Evolutionary conservation across 805 yeast genomes (phyloP), one percentile per base, ranked within the genome.

Genomic region (Schwanniomyces polymorphus): DNA sequence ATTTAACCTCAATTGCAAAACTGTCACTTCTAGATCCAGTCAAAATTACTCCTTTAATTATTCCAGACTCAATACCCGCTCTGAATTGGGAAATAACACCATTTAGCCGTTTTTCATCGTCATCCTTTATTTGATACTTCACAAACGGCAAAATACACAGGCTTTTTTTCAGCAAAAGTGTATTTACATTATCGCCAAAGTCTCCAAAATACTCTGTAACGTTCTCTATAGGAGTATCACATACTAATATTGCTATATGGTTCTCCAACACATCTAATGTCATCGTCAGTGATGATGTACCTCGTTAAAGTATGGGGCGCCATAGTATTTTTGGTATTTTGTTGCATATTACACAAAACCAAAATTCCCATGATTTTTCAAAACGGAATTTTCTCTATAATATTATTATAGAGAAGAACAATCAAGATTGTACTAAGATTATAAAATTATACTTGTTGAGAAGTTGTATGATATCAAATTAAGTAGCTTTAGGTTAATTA

Each of bases 21-120:
- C 82, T 62, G 54, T 80, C 84, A 12, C 69, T 44, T 37, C 74
- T 63, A 2, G 85, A 80, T 0, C 86, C 86, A 0, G 84, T 80
- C 23, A 81, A 52, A 50, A 80, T 65, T n/a, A 78, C 65, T 0
- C 79, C 80, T 25, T 59, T 58, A 37, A 76, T 60, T 4, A 47
- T 37, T 2, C 63, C 65, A 1, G 53, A 43, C 8, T 54, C 57
- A 2, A 76, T 56, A 0, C 60, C 64, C 5, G 54, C 46, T 5
- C 63, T 60, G 18, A 69, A 51, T 8, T 44, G 38, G 23, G 49
- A 43, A 35, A 57, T 56, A 2, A 46, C 54, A 7, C 9, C 52
- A 37, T 50, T 45, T 26, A 59, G 45, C 27, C 50, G 50, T n/a
- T 42, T 44, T 10, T 48, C 46, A 25, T 57, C 58, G 8, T 52